phyloP scores from a whole-genome alignment of 371 early-diverging fungal species.

The Mucor ambiguus region DNA sequence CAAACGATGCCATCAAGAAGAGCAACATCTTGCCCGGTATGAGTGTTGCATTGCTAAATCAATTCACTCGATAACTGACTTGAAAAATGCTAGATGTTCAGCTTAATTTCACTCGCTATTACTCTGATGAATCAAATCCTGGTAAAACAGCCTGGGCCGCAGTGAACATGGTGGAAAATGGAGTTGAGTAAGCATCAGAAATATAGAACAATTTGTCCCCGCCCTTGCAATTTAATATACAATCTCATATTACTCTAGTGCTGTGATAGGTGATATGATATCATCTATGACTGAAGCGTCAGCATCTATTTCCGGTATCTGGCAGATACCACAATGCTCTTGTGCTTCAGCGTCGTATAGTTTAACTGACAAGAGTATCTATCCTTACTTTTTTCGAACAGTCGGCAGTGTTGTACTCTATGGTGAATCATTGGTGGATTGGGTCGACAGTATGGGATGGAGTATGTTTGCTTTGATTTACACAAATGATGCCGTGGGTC shows the following conservation, averaged over 20 bases:
- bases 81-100: slow-evolving; percentile 30
- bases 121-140: slow-evolving; percentile 26
- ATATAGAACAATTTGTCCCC: not conserved
- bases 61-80: not conserved
- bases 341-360: slow-evolving; percentile 32
- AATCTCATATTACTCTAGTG: slow-evolving; percentile 22
- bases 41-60: not conserved
- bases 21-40: slow-evolving; percentile 35
- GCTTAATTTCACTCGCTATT: slow-evolving; percentile 33
- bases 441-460: slow-evolving; percentile 46
- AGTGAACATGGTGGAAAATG: slow-evolving; percentile 31
- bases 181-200: slow-evolving; percentile 31
- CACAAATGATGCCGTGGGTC: slow-evolving; percentile 41
- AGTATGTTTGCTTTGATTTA: slow-evolving; percentile 39
- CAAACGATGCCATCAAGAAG: slow-evolving; percentile 20
- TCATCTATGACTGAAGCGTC: slow-evolving; percentile 35
- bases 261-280: slow-evolving; percentile 46
- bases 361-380: slow-evolving; percentile 34
- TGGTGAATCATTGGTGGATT: slow-evolving; percentile 35
- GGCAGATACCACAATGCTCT: slow-evolving; percentile 46
- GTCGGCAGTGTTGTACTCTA: slow-evolving; percentile 31
- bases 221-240: not conserved
- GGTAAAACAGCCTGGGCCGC: slow-evolving; percentile 39
- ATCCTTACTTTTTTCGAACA: slow-evolving; percentile 50
- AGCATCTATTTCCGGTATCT: slow-evolving; percentile 40